Evolutionary conservation across 2,329 filamentous ascomycete genomes (phyloP), one percentile per base, ranked within the genome.

Genomic region (Colletotrichum graminicola): DNA sequence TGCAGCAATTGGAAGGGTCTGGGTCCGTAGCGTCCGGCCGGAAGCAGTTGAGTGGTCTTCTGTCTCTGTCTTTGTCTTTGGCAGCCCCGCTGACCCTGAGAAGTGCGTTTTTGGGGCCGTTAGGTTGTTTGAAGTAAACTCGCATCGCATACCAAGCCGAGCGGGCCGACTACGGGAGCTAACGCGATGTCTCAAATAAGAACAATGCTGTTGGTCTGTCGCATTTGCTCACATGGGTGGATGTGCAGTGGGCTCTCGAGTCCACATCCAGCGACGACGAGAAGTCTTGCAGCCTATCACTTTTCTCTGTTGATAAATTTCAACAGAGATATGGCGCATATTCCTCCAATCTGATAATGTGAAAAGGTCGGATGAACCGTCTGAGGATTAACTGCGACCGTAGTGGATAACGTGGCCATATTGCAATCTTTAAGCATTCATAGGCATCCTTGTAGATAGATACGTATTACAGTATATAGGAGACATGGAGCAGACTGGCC

Each of bases 121-220:
- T 71, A 60, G 65, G 41, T 26, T 60, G 69, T 71, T 71, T 68
- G 52, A 60, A 34, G 47, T 71, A 68, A 49, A 71, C 65, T 21
- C 43, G 65, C 39, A 39, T 36, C 59, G 23, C 41, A 60, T 68
- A 39, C 26, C 39, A n/a, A 32, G 68, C 68, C 59, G 59, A 68
- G 65, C 52, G 54, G 39, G 54, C 57, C 59, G 62, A 67, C 47
- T 55, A 55, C 36, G 45, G 32, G 59, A 41, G 59, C 45, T 49
- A n/a, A 21, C 57, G 29, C 14, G 36, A 41, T 29, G 69, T 71
- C 63, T 71, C 65, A 59, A 68, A 69, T 71, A 71, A 68, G 45
- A 29, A 60, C 39, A 26, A 26, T 18, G 32, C 34, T 39, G 55
- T 68, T 64, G 65, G 36, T 26, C 14, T 2, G 26, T 29, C 11